Percentiles rank a stretch among this genome's conserved stretches.
These are phyloP conservation scores for Parasarocladium wereldwijsianum DNA, from an alignment of 2,329 filamentous ascomycete genomes.

Conservation along the genomic window DNA sequence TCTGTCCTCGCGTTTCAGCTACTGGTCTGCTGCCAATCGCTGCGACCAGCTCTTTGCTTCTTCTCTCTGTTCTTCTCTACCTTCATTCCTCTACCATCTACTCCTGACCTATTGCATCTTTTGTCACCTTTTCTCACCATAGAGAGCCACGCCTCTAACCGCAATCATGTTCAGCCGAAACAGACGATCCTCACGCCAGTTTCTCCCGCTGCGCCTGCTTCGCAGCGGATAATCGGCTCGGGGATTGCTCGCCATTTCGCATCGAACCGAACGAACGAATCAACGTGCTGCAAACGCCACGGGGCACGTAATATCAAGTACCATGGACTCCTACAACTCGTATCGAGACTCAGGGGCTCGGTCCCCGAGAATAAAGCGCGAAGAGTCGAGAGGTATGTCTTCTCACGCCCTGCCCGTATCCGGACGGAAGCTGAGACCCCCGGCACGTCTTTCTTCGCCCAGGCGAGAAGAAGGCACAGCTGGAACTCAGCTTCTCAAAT, in stretches of 20 bases:
- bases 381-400: conserved; percentile 27
- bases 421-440: conserved; percentile 4
- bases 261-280: too few species aligned
- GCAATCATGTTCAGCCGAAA: conserved; percentile 9
- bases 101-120: too few species aligned
- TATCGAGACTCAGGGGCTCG: conserved; percentile 37
- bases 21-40: too few species aligned
- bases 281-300: not conserved
- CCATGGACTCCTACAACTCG: conserved; percentile 40
- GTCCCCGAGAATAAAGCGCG: conserved; percentile 35
- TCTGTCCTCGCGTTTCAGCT: too few species aligned
- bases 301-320: conserved; percentile 3
- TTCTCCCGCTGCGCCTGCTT: too few species aligned
- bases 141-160: conserved; percentile 8
- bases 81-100: conserved; percentile 9
- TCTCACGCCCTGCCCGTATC: not conserved
- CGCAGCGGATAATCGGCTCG: too few species aligned
- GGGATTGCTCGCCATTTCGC: too few species aligned
- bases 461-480: not conserved
- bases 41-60: conserved; percentile 11
- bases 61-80: conserved; percentile 10
- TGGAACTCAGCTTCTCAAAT: not conserved
- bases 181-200: not conserved
- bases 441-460: not conserved
- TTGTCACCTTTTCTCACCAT: not conserved